Conservation (phyloP, 108 stramenopile genomes). For the Asterionellopsis glacialis region DNA sequence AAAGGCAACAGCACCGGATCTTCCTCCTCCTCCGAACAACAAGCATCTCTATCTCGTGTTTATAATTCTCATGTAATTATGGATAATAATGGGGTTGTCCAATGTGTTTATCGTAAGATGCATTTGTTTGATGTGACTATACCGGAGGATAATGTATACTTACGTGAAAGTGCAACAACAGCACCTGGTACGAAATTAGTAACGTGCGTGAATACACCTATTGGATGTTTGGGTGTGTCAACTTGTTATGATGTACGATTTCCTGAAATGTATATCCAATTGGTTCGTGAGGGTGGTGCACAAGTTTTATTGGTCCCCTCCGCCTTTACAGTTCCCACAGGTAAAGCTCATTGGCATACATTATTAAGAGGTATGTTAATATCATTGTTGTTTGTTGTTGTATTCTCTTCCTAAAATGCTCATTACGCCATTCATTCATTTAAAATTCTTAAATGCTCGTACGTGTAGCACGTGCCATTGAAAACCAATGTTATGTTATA, state of each 20-base stretch:
- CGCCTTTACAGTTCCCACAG: conserved; percentile 97
- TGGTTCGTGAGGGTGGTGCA: conserved; percentile 57
- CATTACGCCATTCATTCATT: not conserved
- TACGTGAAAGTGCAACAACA: conserved; percentile 79
- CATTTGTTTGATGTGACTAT: conserved; percentile 95
- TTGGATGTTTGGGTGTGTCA: conserved; percentile 84
- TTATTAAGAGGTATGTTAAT: conserved; percentile 57
- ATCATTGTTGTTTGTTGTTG: not conserved
- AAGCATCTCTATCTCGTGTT: conserved; percentile 34
- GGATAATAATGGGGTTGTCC: conserved; percentile 56
- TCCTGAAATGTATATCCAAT: conserved; percentile 75
- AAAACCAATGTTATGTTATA: conserved; percentile 92
- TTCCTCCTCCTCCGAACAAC: no score
- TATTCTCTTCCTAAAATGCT: not conserved
- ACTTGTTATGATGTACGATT: conserved; percentile 97
- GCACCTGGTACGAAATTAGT: conserved; percentile 71
- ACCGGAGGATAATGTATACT: conserved; percentile 54
- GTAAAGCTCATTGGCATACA: conserved; percentile 94
- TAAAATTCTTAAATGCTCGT: not conserved
- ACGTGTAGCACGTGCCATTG: conserved; percentile 85
- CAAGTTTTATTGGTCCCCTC: conserved; percentile 85
- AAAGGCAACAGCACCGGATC: no score
- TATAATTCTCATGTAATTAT: conserved; percentile 96
- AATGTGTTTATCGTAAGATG: conserved; percentile 80
- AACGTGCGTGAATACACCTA: conserved; percentile 76